phyloP scores from a whole-genome alignment of 305 asterid species.

The Salvia sclarea region DNA sequence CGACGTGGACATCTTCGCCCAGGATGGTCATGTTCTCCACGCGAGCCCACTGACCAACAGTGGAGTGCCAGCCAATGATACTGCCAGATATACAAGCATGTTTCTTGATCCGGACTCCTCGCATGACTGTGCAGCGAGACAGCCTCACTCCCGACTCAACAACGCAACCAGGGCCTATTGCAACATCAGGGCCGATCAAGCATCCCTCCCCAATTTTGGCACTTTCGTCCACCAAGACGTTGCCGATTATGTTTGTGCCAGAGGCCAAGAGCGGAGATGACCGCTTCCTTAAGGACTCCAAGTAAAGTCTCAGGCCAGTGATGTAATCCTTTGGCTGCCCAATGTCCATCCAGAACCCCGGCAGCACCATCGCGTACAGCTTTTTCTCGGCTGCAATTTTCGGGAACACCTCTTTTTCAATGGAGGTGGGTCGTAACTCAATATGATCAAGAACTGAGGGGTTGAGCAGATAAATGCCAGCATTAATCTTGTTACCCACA shows the following conservation, averaged over 20 bases:
- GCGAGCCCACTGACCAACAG: slow-evolving; percentile 91
- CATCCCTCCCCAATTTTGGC: slow-evolving; percentile 92
- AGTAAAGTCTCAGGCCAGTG: slow-evolving; percentile 72
- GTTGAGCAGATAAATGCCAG: slow-evolving; percentile 85
- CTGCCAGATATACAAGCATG: slow-evolving; percentile 79
- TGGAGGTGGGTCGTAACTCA: slow-evolving; percentile 77
- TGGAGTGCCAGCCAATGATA: slow-evolving; percentile 93
- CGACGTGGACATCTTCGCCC: slow-evolving; percentile 89
- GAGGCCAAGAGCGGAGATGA: slow-evolving; percentile 63
- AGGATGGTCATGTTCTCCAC: slow-evolving; percentile 93
- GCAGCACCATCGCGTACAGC: slow-evolving; percentile 82
- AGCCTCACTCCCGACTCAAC: slow-evolving; percentile 87
- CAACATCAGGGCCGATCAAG: slow-evolving; percentile 88
- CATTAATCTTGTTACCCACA: slow-evolving; percentile 90
- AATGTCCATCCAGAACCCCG: slow-evolving; percentile 95
- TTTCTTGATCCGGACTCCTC: slow-evolving; percentile 86
- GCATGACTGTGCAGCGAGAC: slow-evolving; percentile 86
- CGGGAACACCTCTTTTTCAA: slow-evolving; percentile 87
- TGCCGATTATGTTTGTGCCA: slow-evolving; percentile 74
- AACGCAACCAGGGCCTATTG: slow-evolving; percentile 85
- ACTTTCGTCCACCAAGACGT: slow-evolving; percentile 76
- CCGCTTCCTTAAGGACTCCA: slow-evolving; percentile 67
- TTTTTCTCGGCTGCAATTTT: slow-evolving; percentile 69
- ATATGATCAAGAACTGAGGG: slow-evolving; percentile 83
- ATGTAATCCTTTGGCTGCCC: slow-evolving; percentile 95